Percentiles rank a stretch among this genome's conserved stretches.
These are phyloP conservation scores for Didymella keratinophila DNA, from an alignment of 2,329 filamentous ascomycete species.

Conservation along the genomic window DNA sequence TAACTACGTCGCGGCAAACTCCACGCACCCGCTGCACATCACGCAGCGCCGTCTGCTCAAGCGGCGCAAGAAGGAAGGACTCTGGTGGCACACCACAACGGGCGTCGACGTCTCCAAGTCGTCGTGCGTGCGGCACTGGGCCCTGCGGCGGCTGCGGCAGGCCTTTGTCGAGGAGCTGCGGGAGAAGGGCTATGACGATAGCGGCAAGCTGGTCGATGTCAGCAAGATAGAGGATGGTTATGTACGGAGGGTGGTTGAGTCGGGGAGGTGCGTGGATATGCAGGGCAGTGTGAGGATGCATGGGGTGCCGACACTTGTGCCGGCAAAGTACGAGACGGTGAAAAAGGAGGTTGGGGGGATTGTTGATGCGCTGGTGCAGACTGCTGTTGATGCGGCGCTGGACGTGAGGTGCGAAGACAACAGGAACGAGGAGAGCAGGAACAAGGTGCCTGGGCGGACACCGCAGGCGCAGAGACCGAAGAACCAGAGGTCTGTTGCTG, in stretches of 20 bases:
- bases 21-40: constrained; percentile 38
- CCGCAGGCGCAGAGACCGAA: not conserved
- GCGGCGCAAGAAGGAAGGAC: constrained; percentile 33
- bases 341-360: constrained; percentile 8
- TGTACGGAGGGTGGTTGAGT: constrained; percentile 10
- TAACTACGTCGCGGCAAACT: constrained; percentile 33
- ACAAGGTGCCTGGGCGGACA: not conserved
- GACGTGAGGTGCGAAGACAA: not conserved
- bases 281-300: constrained; percentile 42
- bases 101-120: constrained; percentile 38
- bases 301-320: constrained; percentile 29
- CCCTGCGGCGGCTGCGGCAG: constrained; percentile 39
- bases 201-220: constrained; percentile 32
- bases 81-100: constrained; percentile 46
- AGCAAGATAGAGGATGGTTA: constrained; percentile 6
- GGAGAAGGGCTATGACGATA: constrained; percentile 38
- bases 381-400: constrained; percentile 8
- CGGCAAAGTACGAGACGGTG: constrained; percentile 40
- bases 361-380: constrained; percentile 9
- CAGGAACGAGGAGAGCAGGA: not conserved
- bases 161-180: constrained; percentile 44
- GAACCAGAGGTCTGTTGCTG: not conserved
- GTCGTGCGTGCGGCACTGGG: constrained; percentile 44
- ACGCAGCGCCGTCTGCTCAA: constrained; percentile 28
- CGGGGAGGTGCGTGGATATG: constrained; percentile 21